Base-by-base conservation (phyloP, 768 basidiomycete genomes). In the Rhodotorula kratochvilovae region DNA sequence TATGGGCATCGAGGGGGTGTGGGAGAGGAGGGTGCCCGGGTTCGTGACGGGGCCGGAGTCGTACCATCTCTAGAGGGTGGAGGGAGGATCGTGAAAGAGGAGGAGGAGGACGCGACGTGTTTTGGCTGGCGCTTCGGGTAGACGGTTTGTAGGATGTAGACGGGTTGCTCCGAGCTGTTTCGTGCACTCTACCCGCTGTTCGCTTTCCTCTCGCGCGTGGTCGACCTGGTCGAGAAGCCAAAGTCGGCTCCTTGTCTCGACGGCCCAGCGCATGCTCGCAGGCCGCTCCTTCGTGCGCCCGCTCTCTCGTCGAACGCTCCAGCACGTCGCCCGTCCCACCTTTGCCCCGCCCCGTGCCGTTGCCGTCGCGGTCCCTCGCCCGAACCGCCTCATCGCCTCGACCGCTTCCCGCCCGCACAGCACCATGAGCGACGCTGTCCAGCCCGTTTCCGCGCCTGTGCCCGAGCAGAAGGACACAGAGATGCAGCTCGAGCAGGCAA, bases 1-100 rank as follows among this genome's bases (percentile, higher is more conserved):
- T 45, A 69, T 73, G 67, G 64, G 56, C 2, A 73, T 73, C 43
- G 65, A 70, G 43, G 53, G 61, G 1, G 72, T 73, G 1, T 73
- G 72, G 72, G 68, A 56, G 27, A 33, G 72, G 19, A 25, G 72
- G 51, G 33, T 68, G 7, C 68, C 68, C 7, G 64, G 60, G 29
- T 61, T 54, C 7, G n/a, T n/a, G 36, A 36, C 25, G 4, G 31
- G 43, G 15, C 48, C 10, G 17, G 33, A n/a, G 27, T 43, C 48
- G 36, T 70, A 65, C 31, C 68, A 70, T 17, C 33, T 70, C n/a
- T 70, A 55, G 54, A n/a, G n/a, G n/a, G n/a, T n/a, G n/a, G n/a
- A n/a, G n/a, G n/a, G n/a, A n/a, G n/a, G n/a, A n/a, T n/a, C n/a
- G n/a, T n/a, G n/a, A n/a, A n/a, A n/a, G n/a, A n/a, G n/a, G n/a